Evolutionary conservation across 78 protist genomes (phyloP).

Genomic region (Dictyostelium intermedium): DNA sequence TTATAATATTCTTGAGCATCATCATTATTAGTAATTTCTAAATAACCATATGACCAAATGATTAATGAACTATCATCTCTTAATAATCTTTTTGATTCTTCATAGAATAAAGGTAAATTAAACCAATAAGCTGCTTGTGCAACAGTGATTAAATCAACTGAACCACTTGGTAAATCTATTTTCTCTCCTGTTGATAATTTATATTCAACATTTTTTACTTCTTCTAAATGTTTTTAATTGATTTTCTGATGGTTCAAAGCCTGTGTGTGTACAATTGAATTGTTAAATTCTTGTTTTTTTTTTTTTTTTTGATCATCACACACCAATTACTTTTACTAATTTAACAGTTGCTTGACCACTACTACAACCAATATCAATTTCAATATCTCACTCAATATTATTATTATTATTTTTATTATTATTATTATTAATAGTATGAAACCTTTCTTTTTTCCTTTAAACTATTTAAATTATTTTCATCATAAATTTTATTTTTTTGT

Average conservation of each 20-base stretch:
- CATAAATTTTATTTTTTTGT: too few relatives aligned
- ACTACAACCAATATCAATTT: conserved; percentile 57
- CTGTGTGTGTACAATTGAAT: too few relatives aligned
- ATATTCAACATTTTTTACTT: conserved; percentile 20
- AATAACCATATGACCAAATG: conserved; percentile 16
- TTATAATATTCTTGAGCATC: conserved; percentile 15
- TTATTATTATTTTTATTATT: too few relatives aligned
- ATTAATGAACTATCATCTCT: conserved; percentile 8
- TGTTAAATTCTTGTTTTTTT: too few relatives aligned
- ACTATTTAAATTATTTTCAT: too few relatives aligned
- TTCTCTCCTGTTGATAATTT: conserved; percentile 42
- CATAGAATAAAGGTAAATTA: neutral
- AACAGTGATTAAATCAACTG: conserved; percentile 46
- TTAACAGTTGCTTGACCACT: conserved; percentile 58
- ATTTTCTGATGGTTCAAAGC: conserved; percentile 22
- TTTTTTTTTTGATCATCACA: too few relatives aligned
- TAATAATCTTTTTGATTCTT: conserved; percentile 30
- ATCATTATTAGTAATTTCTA: neutral
- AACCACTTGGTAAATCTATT: neutral
- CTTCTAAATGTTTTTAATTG: neutral
- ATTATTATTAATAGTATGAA: too few relatives aligned
- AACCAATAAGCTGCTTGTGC: conserved; percentile 61
- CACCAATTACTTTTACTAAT: conserved; percentile 49
- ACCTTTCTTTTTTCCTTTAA: too few relatives aligned
- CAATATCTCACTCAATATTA: too few relatives aligned